Evolutionary conservation across 257 asterid genomes (phyloP).

Genomic region (Voacanga thouarsii): DNA sequence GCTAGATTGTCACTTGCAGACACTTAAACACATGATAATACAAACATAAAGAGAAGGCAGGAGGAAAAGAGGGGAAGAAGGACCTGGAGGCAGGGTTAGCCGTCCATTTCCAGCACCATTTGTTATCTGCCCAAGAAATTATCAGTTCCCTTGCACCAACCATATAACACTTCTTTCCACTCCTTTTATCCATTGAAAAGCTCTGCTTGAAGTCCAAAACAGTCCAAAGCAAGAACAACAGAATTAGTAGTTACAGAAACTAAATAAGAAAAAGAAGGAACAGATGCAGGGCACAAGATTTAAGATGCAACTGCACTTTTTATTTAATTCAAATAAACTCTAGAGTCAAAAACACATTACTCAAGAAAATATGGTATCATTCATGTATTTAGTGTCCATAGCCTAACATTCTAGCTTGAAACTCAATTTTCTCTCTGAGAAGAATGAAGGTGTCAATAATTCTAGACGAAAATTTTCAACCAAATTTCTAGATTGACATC

Average conservation of each 20-base stretch:
- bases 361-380: neutral
- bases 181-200: slow-evolving; percentile 32
- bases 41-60: neutral
- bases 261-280: neutral
- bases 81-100: slow-evolving; percentile 46
- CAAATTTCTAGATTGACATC: neutral
- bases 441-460: neutral
- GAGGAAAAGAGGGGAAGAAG: neutral
- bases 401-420: neutral
- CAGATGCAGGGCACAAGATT: neutral
- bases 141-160: slow-evolving; percentile 51
- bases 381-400: neutral
- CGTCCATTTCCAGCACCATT: slow-evolving; percentile 42
- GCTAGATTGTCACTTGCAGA: too few species aligned
- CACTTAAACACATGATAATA: neutral
- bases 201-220: slow-evolving; percentile 32
- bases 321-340: neutral
- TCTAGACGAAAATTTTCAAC: neutral
- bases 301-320: neutral
- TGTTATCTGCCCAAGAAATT: slow-evolving; percentile 38
- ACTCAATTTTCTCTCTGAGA: neutral
- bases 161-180: slow-evolving; percentile 41
- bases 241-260: neutral
- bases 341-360: neutral
- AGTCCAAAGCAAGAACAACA: neutral